These are phyloP conservation scores for Sanguinoderma infundibulare DNA, from an alignment of 1,284 basidiomycete species.

Conservation along the genomic window DNA sequence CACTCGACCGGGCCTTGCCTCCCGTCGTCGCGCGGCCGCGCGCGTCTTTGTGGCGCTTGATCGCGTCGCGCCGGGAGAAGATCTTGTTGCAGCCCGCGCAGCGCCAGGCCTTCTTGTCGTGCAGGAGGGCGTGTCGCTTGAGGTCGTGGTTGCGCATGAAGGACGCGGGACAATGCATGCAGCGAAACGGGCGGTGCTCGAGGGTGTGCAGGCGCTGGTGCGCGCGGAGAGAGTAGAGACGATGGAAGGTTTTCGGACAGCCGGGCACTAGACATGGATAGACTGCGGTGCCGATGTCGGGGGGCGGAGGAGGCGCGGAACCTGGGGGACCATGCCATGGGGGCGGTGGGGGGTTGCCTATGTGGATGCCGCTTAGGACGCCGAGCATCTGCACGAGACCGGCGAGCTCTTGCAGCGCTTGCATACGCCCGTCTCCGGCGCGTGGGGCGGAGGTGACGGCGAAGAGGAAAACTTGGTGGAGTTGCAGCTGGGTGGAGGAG, in stretches of 20 bases:
- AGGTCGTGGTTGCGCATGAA: constrained; percentile 79
- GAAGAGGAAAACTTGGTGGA: constrained; percentile 78
- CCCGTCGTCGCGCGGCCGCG: constrained; percentile 45
- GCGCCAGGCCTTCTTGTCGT: constrained; percentile 71
- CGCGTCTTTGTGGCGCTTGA: constrained; percentile 72
- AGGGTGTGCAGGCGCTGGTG: constrained; percentile 67
- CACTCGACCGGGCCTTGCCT: constrained; percentile 26
- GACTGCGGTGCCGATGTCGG: constrained; percentile 73
- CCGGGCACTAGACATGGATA: constrained; percentile 67
- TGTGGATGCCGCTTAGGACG: constrained; percentile 73
- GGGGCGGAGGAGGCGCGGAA: constrained; percentile 25
- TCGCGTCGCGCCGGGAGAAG: constrained; percentile 76
- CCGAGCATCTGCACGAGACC: constrained; percentile 79
- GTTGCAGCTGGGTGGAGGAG: constrained; percentile 64
- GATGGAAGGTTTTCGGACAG: constrained; percentile 69
- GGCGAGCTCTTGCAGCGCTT: constrained; percentile 69
- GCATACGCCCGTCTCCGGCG: constrained; percentile 51
- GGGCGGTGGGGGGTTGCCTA: constrained; percentile 48
- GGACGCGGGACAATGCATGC: constrained; percentile 65
- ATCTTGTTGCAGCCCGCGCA: constrained; percentile 72
- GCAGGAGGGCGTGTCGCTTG: constrained; percentile 70
- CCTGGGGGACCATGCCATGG: constrained; percentile 31
- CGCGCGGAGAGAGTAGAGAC: constrained; percentile 65
- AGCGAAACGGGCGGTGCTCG: constrained; percentile 64
- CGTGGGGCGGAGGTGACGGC: constrained; percentile 66